A percentile compares a stretch with the other conserved stretches of the same genome.
phyloP scores from a whole-genome alignment of 2,329 filamentous ascomycete genomes.

The Capronia epimyces region DNA sequence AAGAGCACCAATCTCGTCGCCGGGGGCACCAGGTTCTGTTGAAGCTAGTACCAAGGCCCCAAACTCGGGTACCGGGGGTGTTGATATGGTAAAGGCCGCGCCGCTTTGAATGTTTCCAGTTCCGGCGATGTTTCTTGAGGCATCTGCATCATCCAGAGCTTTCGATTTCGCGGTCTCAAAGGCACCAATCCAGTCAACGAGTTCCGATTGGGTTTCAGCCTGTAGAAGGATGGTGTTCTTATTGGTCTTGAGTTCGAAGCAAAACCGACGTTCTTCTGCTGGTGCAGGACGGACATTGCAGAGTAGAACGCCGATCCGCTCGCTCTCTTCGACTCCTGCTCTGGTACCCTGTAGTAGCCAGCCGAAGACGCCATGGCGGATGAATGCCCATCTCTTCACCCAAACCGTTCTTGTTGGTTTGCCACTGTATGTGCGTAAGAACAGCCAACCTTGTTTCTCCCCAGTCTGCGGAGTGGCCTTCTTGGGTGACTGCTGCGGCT shows the following conservation, averaged over 20 bases:
- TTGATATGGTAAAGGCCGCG: conserved; percentile 86
- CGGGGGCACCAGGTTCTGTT: conserved; percentile 45
- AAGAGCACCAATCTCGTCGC: conserved; percentile 45
- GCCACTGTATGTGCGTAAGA: conserved; percentile 71
- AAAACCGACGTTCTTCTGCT: conserved; percentile 89
- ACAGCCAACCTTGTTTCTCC: conserved; percentile 95
- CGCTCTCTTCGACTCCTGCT: conserved; percentile 81
- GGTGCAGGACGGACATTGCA: conserved; percentile 89
- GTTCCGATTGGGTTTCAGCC: conserved; percentile 82
- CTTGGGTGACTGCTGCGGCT: conserved; percentile 48
- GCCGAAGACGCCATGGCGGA: conserved; percentile 91
- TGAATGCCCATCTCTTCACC: conserved; percentile 91
- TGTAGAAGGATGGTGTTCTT: conserved; percentile 84
- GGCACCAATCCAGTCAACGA: conserved; percentile 90
- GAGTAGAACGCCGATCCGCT: conserved; percentile 89
- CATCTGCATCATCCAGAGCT: conserved; percentile 69
- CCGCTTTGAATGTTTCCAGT: conserved; percentile 48
- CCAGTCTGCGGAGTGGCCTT: conserved; percentile 39
- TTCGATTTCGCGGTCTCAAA: conserved; percentile 93
- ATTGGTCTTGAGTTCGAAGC: conserved; percentile 98
- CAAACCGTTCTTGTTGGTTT: conserved; percentile 88
- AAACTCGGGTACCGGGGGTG: conserved; percentile 82
- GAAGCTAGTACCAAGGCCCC: conserved; percentile 71
- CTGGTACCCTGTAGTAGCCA: conserved; percentile 80
- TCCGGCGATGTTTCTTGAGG: conserved; percentile 45